Conservation (phyloP, 495 filamentous ascomycete genomes). For the Neurospora intermedia region DNA sequence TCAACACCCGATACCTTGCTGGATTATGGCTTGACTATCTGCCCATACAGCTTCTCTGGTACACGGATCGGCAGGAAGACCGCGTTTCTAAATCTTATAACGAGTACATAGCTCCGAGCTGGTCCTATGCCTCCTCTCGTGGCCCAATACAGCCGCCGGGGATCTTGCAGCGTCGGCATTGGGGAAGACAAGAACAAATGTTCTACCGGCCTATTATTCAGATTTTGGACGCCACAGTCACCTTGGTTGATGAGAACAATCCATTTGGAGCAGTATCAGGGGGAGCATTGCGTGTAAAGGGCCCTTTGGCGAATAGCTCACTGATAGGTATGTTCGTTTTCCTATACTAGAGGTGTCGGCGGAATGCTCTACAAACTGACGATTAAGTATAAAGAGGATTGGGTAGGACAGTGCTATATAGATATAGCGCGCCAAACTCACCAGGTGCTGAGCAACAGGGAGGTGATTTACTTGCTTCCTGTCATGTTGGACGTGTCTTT, state of each 20-base stretch:
- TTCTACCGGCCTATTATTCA: background rate
- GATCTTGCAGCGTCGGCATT: too few relatives aligned
- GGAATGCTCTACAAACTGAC: too few relatives aligned
- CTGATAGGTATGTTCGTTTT: background rate
- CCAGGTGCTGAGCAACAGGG: too few relatives aligned
- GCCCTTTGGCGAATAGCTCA: background rate
- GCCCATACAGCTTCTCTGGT: background rate
- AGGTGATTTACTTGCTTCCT: background rate
- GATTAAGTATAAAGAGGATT: background rate
- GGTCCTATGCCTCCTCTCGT: background rate
- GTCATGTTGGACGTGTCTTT: background rate
- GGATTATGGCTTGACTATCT: background rate
- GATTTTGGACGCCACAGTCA: background rate
- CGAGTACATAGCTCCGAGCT: background rate
- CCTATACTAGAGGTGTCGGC: accelerated
- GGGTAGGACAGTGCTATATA: background rate
- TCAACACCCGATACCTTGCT: background rate
- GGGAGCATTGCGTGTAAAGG: background rate
- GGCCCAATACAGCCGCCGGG: background rate
- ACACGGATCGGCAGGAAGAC: too few relatives aligned
- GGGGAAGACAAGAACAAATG: too few relatives aligned
- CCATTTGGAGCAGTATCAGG: background rate
- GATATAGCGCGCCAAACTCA: accelerated
- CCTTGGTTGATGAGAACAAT: background rate
- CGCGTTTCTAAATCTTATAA: background rate